Percentiles rank a stretch among this genome's conserved stretches.
phyloP scores from a whole-genome alignment of 2,329 filamentous ascomycete species.

The Plenodomus tracheiphilus region DNA sequence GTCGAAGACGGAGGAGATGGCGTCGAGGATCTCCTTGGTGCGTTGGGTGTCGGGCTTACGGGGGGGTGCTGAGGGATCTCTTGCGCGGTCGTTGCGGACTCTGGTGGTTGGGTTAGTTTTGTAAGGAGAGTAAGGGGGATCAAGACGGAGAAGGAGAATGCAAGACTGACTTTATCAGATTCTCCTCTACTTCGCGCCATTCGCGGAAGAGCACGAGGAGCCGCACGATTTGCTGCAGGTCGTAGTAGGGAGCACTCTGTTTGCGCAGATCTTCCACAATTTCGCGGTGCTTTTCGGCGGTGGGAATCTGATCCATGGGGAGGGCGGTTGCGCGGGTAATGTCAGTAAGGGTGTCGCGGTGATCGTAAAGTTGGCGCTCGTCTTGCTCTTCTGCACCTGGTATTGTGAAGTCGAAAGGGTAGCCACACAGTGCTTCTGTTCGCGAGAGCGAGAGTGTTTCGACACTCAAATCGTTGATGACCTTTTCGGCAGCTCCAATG shows the following conservation, averaged over 20 bases:
- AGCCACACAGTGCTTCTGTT: constrained; percentile 47
- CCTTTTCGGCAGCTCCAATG: constrained; percentile 59
- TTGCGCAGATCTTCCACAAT: constrained; percentile 27
- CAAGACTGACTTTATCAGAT: constrained; percentile 38
- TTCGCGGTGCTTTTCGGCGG: constrained; percentile 21
- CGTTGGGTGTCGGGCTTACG: constrained; percentile 29
- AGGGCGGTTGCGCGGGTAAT: constrained; percentile 21
- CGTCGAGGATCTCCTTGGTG: constrained; percentile 46
- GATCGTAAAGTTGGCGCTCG: constrained; percentile 20
- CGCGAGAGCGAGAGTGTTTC: constrained; percentile 49
- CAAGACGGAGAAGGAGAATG: not conserved
- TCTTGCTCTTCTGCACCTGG: constrained; percentile 34
- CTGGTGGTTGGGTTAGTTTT: constrained; percentile 6
- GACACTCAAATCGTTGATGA: constrained; percentile 56
- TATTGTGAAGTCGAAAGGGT: constrained; percentile 38
- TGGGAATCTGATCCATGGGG: constrained; percentile 23
- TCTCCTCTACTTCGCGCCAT: constrained; percentile 49
- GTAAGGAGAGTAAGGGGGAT: not conserved
- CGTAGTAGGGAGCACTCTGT: constrained; percentile 43
- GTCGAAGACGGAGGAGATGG: constrained; percentile 45
- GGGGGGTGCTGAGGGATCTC: constrained; percentile 6
- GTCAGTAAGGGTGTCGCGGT: constrained; percentile 23
- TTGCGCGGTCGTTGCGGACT: constrained; percentile 14
- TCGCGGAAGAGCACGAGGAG: constrained; percentile 48
- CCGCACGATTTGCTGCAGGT: constrained; percentile 49